Percentiles rank a stretch among this genome's conserved stretches.
Evolutionary conservation across 257 asterid species (phyloP).

Genomic region (Paulownia fortunei): DNA sequence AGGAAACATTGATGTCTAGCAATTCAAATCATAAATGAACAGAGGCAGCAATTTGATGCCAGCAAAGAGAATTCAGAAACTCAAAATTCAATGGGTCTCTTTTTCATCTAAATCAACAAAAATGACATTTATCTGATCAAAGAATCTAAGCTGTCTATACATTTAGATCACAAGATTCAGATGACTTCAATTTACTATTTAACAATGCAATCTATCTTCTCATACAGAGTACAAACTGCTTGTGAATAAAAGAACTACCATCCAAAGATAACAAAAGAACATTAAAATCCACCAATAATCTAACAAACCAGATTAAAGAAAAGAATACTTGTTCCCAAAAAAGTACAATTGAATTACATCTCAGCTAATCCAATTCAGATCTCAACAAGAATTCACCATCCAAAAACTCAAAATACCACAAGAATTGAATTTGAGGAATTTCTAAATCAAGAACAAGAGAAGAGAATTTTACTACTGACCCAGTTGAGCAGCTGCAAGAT

Average conservation of each 20-base stretch:
- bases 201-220: no score
- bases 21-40: neutral
- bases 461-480: slow-evolving; percentile 45
- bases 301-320: neutral
- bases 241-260: neutral
- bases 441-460: slow-evolving; percentile 19
- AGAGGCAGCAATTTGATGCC: neutral
- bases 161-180: slow-evolving; percentile 18
- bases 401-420: slow-evolving; percentile 11
- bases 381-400: slow-evolving; percentile 28
- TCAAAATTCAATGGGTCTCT: neutral
- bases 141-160: neutral
- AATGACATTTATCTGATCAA: neutral
- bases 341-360: neutral
- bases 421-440: slow-evolving; percentile 3
- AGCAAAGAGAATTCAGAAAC: slow-evolving; percentile 1
- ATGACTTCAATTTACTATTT: neutral
- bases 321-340: neutral
- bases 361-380: slow-evolving; percentile 35
- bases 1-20: neutral
- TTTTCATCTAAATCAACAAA: neutral
- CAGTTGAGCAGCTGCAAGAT: slow-evolving; percentile 78
- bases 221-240: neutral
- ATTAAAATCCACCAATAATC: neutral
- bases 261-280: neutral